Conservation (phyloP, 306 rosid species). For the Pachyrhizus erosus region DNA sequence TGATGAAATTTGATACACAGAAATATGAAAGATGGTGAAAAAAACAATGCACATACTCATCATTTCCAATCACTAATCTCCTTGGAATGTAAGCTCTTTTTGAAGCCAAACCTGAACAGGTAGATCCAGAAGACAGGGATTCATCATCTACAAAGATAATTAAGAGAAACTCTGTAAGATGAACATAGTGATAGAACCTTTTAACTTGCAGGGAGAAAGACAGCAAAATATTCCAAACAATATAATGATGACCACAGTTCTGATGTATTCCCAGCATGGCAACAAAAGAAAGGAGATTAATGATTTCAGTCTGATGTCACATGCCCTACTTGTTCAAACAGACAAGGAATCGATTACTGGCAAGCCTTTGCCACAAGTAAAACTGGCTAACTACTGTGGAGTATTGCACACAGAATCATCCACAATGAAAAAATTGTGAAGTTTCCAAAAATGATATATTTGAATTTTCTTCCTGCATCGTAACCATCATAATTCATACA, state of each 20-base stretch:
- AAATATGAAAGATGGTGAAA: slow-evolving; percentile 29
- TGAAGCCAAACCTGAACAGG: slow-evolving; percentile 56
- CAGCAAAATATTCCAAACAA: slow-evolving; percentile 6
- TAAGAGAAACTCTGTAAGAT: slow-evolving; percentile 24
- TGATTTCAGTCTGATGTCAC: slow-evolving; percentile 12
- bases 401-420: slow-evolving; percentile 16
- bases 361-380: background rate
- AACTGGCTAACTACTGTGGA: background rate
- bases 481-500: background rate
- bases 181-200: slow-evolving; percentile 25
- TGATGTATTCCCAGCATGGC: slow-evolving; percentile 12
- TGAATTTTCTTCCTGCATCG: slow-evolving; percentile 22
- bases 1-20: slow-evolving; percentile 9
- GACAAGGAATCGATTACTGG: background rate
- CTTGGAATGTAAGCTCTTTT: slow-evolving; percentile 77
- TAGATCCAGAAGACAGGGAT: slow-evolving; percentile 55
- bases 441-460: background rate
- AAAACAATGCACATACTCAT: slow-evolving; percentile 74
- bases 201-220: slow-evolving; percentile 17
- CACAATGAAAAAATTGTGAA: slow-evolving; percentile 7
- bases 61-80: slow-evolving; percentile 92
- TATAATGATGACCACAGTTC: slow-evolving; percentile 18
- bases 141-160: slow-evolving; percentile 65
- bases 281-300: slow-evolving; percentile 30
- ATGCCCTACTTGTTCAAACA: slow-evolving; percentile 16